Evolutionary conservation across 768 basidiomycete species (phyloP).

Genomic region (Pisolithus orientalis): DNA sequence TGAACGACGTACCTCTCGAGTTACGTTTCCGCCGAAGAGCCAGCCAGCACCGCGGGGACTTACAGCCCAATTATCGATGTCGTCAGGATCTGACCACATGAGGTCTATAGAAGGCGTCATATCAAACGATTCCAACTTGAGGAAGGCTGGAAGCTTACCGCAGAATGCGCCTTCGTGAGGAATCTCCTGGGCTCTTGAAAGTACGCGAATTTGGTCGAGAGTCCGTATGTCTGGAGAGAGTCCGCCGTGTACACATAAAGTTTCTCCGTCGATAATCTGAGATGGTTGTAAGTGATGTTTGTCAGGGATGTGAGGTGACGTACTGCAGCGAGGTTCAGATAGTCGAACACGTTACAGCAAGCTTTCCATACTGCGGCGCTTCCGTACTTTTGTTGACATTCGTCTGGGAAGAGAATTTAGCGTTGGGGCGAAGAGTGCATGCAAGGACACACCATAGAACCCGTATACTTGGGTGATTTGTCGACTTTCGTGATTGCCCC

Average conservation of each 20-base stretch:
- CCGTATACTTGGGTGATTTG: slow-evolving; percentile 99
- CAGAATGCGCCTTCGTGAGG: slow-evolving; percentile 99
- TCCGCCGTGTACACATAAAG: slow-evolving; percentile 93
- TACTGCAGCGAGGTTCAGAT: slow-evolving; percentile 90
- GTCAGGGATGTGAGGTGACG: slow-evolving; percentile 17
- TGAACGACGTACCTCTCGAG: slow-evolving; percentile 56
- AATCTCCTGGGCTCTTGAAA: slow-evolving; percentile 94
- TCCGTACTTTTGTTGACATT: slow-evolving; percentile 98
- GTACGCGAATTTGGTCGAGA: slow-evolving; percentile 87
- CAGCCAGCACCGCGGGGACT: slow-evolving; percentile 95
- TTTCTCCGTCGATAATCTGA: slow-evolving; percentile 90
- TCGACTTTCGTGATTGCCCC: slow-evolving; percentile 95
- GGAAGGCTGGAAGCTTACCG: slow-evolving; percentile 36
- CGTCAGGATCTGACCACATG: slow-evolving; percentile 98
- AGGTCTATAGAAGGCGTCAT: slow-evolving; percentile 49
- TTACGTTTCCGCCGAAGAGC: slow-evolving; percentile 85
- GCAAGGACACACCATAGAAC: slow-evolving; percentile 73
- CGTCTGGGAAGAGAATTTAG: slow-evolving; percentile 44
- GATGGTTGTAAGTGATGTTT: not conserved
- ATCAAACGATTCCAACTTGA: slow-evolving; percentile 1
- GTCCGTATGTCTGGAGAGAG: slow-evolving; percentile 94
- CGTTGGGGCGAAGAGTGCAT: not conserved
- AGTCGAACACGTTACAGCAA: slow-evolving; percentile 95
- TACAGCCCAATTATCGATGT: slow-evolving; percentile 94
- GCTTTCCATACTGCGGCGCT: slow-evolving; percentile 95